phyloP scores from a whole-genome alignment of 148 eudicot species.

The Arctostaphylos glauca region DNA sequence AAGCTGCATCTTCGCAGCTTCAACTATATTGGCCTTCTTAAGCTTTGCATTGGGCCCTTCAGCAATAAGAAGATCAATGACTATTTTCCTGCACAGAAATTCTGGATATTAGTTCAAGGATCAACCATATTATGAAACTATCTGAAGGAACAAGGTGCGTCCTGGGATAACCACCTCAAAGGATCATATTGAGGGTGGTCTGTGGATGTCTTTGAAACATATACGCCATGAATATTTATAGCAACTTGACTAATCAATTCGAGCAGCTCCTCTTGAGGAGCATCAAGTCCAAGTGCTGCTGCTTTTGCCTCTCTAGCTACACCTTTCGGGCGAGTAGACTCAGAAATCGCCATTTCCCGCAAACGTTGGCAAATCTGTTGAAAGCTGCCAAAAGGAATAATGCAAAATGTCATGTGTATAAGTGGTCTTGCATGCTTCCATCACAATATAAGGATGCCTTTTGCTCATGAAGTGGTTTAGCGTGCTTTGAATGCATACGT shows the following conservation, averaged over 20 bases:
- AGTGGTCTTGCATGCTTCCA: background rate
- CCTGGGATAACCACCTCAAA: constrained; percentile 71
- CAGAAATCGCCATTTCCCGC: constrained; percentile 60
- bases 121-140: background rate
- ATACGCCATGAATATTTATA: constrained; percentile 60
- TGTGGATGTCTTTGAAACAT: constrained; percentile 58
- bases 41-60: constrained; percentile 70
- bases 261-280: constrained; percentile 64
- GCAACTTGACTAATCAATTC: constrained; percentile 59
- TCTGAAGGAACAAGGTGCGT: constrained; percentile 3
- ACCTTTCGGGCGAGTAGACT: constrained; percentile 40
- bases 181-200: constrained; percentile 60
- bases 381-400: constrained; percentile 41
- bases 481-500: too few relatives aligned
- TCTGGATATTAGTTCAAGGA: background rate
- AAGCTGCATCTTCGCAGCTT: constrained; percentile 73
- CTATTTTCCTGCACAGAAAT: constrained; percentile 51
- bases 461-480: background rate
- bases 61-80: constrained; percentile 67
- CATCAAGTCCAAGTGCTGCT: constrained; percentile 57
- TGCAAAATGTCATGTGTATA: background rate
- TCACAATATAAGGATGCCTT: background rate
- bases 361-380: constrained; percentile 65
- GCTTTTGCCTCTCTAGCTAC: constrained; percentile 42
- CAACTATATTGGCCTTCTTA: constrained; percentile 62